Conservation (phyloP, 192 early-diverging fungal species). For the Chytriomyces sp. region DNA sequence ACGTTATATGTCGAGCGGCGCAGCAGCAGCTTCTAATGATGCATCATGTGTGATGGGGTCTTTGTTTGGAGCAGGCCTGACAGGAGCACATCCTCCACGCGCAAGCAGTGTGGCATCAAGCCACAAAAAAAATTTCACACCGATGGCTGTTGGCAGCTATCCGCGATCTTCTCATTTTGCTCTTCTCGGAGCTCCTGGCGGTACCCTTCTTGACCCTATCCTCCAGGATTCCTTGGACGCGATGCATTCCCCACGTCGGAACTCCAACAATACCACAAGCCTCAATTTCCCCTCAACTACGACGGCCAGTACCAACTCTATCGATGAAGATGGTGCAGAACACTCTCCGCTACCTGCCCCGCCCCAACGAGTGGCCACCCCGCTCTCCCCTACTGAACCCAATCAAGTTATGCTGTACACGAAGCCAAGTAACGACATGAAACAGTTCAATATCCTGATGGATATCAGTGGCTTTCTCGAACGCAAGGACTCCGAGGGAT, state of each 20-base stretch:
- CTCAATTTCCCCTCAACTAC: too few species aligned
- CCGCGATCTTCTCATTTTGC: background rate
- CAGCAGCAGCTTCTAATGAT: background rate
- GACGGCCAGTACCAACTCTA: background rate
- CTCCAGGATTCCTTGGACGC: background rate
- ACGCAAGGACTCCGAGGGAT: background rate
- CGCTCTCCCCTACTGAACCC: background rate
- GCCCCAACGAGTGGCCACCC: background rate
- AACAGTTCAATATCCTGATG: slow-evolving; percentile 1
- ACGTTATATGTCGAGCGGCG: background rate
- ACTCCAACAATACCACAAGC: too few species aligned
- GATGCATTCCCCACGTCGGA: background rate
- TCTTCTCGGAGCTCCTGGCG: background rate
- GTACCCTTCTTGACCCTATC: background rate
- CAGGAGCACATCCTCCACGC: background rate
- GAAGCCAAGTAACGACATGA: background rate
- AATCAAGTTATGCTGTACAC: background rate
- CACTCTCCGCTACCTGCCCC: background rate
- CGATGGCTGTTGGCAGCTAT: too few species aligned
- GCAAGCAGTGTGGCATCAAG: background rate
- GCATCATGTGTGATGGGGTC: background rate
- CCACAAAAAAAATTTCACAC: background rate
- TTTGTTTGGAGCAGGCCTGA: too few species aligned
- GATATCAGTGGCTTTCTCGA: slow-evolving; percentile 15
- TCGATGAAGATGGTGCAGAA: background rate